A percentile compares a stretch with the other conserved stretches of the same genome.
These are phyloP conservation scores for Furcasterigmium sp. DNA, from an alignment of 2,329 filamentous ascomycete genomes.

Conservation along the genomic window DNA sequence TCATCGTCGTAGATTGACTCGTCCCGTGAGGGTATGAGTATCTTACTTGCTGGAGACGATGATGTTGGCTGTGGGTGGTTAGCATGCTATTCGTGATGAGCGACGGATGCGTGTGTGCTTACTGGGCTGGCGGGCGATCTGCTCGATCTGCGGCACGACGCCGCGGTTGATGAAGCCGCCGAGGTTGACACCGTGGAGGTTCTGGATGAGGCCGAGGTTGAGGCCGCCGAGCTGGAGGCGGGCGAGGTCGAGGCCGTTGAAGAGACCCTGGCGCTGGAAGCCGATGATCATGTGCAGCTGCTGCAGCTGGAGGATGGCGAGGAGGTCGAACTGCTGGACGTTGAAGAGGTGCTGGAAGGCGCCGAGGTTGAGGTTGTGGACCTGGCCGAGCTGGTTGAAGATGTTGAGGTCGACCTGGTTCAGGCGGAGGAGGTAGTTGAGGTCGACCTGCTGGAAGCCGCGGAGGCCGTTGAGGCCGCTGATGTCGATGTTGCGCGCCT, in stretches of 20 bases:
- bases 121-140: conserved; percentile 18
- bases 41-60: conserved; percentile 5
- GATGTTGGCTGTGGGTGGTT: background rate
- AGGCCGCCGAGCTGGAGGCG: conserved; percentile 18
- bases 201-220: conserved; percentile 22
- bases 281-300: conserved; percentile 32
- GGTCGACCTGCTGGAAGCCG: conserved; percentile 31
- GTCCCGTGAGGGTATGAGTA: too few relatives aligned
- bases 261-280: conserved; percentile 22
- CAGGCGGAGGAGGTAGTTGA: conserved; percentile 41
- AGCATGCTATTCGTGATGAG: background rate
- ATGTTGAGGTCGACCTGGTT: conserved; percentile 39
- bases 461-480: conserved; percentile 33
- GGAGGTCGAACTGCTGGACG: conserved; percentile 32
- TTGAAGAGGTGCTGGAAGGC: conserved; percentile 36
- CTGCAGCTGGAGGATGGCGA: conserved; percentile 33
- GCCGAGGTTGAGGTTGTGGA: conserved; percentile 33
- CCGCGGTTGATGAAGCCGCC: conserved; percentile 21
- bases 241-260: conserved; percentile 22
- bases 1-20: too few relatives aligned
- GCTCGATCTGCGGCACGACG: conserved; percentile 19
- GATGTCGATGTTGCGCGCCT: conserved; percentile 30
- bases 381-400: conserved; percentile 27
- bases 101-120: background rate
- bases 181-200: conserved; percentile 19